phyloP scores from a whole-genome alignment of 768 basidiomycete genomes.

The Agaricus blazei region DNA sequence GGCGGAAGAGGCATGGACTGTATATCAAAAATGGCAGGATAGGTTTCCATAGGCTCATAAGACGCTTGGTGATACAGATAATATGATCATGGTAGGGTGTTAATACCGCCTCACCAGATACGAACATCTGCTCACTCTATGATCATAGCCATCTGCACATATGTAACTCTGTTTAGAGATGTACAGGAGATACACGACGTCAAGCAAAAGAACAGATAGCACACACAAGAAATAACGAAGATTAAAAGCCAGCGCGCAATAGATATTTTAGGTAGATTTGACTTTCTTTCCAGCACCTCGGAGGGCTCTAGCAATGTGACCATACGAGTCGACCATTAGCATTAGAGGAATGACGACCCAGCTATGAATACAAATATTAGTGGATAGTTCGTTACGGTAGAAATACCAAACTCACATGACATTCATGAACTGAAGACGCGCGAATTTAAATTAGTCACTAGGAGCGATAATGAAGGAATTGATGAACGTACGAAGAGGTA shows the following conservation, averaged over 20 bases:
- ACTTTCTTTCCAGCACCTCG: constrained; percentile 30
- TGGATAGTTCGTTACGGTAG: not conserved
- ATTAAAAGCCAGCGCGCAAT: not conserved
- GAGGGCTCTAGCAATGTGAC: constrained; percentile 58
- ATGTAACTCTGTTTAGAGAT: not conserved
- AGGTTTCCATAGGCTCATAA: too few relatives aligned
- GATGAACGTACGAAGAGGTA: constrained; percentile 64
- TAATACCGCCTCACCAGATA: too few relatives aligned
- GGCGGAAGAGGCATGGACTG: too few relatives aligned
- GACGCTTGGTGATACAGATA: too few relatives aligned
- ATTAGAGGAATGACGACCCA: constrained; percentile 77
- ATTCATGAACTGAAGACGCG: constrained; percentile 65
- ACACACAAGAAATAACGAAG: not conserved
- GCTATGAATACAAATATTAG: constrained; percentile 28
- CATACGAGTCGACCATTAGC: constrained; percentile 77
- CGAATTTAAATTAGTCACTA: not conserved
- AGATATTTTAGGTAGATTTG: constrained; percentile 12
- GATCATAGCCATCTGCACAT: not conserved
- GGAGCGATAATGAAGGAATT: not conserved
- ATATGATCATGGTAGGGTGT: too few relatives aligned
- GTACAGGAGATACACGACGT: not conserved
- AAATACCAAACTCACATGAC: constrained; percentile 47
- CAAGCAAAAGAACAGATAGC: not conserved
- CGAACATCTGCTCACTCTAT: too few relatives aligned
- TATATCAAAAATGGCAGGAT: too few relatives aligned